Evolutionary conservation across 768 basidiomycete genomes (phyloP), one percentile per base, ranked within the genome.

Genomic region (Clavulina sp.): DNA sequence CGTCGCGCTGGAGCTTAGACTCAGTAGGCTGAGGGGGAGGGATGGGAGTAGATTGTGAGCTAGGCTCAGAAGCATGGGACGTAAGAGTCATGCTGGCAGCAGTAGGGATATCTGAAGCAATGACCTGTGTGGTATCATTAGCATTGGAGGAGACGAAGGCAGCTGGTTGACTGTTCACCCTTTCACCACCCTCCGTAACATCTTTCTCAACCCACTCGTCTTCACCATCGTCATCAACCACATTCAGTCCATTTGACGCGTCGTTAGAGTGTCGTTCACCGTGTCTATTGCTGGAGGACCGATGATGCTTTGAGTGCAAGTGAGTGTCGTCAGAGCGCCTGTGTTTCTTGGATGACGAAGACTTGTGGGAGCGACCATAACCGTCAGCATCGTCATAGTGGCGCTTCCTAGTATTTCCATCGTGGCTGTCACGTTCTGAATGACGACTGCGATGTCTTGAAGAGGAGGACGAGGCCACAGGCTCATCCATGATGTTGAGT

Each of bases 191-290:
- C 68, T 78, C 74, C 60, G 79, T 78, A 33, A 87, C 77, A 58
- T 85, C 84, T 70, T 85, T 87, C 68, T 89, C 89, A 23, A 80
- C 73, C 88, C 88, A 91, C 68, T 79, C 79, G 18, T 80, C 77
- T 61, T 78, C 80, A 55, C 77, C 69, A 16, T 73, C 71, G 60
- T 89, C 81, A 61, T 86, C 86, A 0, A 74, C 68, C 31, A 77
- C 69, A 31, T 73, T 71, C 26, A 81, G 64, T 7, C 50, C 51
- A 58, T 55, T 52, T 19, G 26, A 56, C 54, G 49, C 51, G 31
- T 49, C 51, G 26, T 58, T 38, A 54, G 64, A 54, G 26, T 52
- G 53, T 48, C 50, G 57, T 47, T 48, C 54, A 44, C 52, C 49
- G 23, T 54, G 50, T 16, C 52, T 23, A 38, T 55, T 49, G n/a